Conservation (phyloP, 805 yeast species). For the Clavispora asparagi region DNA sequence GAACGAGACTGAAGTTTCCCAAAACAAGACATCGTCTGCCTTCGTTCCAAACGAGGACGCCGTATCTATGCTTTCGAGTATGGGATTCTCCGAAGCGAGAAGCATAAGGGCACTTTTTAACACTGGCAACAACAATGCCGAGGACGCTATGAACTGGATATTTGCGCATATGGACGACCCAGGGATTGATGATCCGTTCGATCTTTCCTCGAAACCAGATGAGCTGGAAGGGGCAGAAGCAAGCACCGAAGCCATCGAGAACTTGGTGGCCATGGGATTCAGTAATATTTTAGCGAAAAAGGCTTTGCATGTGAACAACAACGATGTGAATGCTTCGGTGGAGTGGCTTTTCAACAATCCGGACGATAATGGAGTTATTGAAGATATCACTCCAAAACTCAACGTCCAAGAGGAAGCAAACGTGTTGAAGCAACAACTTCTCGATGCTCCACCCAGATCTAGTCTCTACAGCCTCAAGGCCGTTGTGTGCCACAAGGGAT, state of each 20-base stretch:
- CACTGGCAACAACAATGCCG: slow-evolving; percentile 63
- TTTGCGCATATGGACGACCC: slow-evolving; percentile 85
- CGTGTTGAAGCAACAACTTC: slow-evolving; percentile 12
- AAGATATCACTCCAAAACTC: slow-evolving; percentile 14
- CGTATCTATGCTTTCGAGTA: slow-evolving; percentile 52
- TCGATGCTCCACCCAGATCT: slow-evolving; percentile 7
- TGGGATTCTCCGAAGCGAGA: slow-evolving; percentile 84
- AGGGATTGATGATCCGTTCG: slow-evolving; percentile 64
- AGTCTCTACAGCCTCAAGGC: slow-evolving; percentile 50
- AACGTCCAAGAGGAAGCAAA: slow-evolving; percentile 24
- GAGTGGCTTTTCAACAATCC: slow-evolving; percentile 89
- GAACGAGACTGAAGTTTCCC: slow-evolving; percentile 22
- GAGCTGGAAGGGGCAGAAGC: slow-evolving; percentile 16
- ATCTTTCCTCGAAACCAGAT: slow-evolving; percentile 8
- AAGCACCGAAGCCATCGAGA: slow-evolving; percentile 36
- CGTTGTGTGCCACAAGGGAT: slow-evolving; percentile 84
- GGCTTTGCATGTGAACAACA: slow-evolving; percentile 57
- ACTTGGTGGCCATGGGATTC: slow-evolving; percentile 76
- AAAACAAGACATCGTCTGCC: slow-evolving; percentile 1
- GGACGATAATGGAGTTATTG: slow-evolving; percentile 64
- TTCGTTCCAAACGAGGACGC: slow-evolving; percentile 56
- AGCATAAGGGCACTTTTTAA: slow-evolving; percentile 61
- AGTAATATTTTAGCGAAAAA: slow-evolving; percentile 57
- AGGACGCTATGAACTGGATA: slow-evolving; percentile 85
- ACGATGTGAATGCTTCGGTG: slow-evolving; percentile 70